Percentiles rank a stretch among this genome's conserved stretches.
These are phyloP conservation scores for Kodamaea ohmeri DNA, from an alignment of 1,139 yeast genomes.

Conservation along the genomic window DNA sequence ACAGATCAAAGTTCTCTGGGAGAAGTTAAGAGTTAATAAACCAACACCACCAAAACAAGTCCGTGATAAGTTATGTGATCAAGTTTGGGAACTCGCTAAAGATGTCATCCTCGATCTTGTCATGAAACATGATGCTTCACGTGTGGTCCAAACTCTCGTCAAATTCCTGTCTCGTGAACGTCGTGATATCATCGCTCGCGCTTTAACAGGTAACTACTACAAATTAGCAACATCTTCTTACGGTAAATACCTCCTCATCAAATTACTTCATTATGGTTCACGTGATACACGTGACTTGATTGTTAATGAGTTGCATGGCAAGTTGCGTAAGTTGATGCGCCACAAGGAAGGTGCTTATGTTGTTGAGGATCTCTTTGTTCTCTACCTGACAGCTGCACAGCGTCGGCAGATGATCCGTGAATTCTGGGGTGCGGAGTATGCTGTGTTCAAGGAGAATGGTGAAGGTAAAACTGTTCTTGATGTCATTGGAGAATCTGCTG, in stretches of 20 bases:
- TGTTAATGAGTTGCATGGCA: conserved; percentile 84
- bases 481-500: conserved; percentile 68
- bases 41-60: conserved; percentile 78
- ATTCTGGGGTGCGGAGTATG: conserved; percentile 96
- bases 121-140: conserved; percentile 92
- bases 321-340: conserved; percentile 86
- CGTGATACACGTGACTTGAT: conserved; percentile 73
- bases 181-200: conserved; percentile 65
- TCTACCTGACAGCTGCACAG: conserved; percentile 82
- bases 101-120: conserved; percentile 82
- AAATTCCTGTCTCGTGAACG: conserved; percentile 81
- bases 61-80: conserved; percentile 76
- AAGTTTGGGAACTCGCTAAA: conserved; percentile 79
- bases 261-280: conserved; percentile 88
- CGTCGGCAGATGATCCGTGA: conserved; percentile 89
- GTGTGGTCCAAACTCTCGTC: conserved; percentile 91
- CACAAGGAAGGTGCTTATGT: conserved; percentile 99
- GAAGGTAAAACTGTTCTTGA: conserved; percentile 62
- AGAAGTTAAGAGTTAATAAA: conserved; percentile 78
- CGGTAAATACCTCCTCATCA: conserved; percentile 87
- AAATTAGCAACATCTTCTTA: conserved; percentile 87
- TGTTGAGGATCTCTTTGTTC: conserved; percentile 86
- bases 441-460: conserved; percentile 80
- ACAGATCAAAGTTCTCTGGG: conserved; percentile 87
- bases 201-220: conserved; percentile 75